Conservation (phyloP, 2,329 filamentous ascomycete genomes). For the Cladosporium velox region DNA sequence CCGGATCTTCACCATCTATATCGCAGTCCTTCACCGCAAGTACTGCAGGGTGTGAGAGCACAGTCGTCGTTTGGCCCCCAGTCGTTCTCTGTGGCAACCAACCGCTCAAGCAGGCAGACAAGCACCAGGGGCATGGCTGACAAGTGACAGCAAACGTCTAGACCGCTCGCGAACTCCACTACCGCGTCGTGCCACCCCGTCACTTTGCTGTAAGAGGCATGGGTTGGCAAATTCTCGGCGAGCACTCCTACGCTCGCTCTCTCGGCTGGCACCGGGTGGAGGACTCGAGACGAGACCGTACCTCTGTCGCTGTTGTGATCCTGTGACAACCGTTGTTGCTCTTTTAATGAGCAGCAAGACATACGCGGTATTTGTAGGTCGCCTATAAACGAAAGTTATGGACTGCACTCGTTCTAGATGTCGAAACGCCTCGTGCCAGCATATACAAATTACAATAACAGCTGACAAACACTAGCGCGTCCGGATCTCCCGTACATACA, state of each 20-base stretch:
- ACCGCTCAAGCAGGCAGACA: constrained; percentile 5
- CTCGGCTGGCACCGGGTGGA: background rate
- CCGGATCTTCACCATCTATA: background rate
- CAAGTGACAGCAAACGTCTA: constrained; percentile 9
- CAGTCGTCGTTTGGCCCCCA: background rate
- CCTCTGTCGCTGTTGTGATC: background rate
- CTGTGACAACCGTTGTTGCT: background rate
- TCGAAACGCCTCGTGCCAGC: background rate
- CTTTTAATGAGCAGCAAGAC: background rate
- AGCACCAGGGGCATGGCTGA: constrained; percentile 2
- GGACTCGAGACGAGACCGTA: background rate
- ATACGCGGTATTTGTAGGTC: background rate
- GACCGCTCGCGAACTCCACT: constrained; percentile 1
- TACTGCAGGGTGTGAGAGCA: constrained; percentile 1
- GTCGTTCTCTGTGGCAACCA: constrained; percentile 12
- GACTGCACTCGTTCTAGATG: background rate
- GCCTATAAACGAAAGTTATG: background rate
- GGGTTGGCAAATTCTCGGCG: constrained; percentile 10
- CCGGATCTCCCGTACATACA: background rate
- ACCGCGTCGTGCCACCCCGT: constrained; percentile 1
- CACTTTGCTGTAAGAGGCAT: background rate
- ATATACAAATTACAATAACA: background rate
- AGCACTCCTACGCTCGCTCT: background rate
- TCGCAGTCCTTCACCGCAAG: background rate
- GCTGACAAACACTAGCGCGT: background rate